Conservation (phyloP, 2,329 filamentous ascomycete genomes). For the Trichoderma asperellum region DNA sequence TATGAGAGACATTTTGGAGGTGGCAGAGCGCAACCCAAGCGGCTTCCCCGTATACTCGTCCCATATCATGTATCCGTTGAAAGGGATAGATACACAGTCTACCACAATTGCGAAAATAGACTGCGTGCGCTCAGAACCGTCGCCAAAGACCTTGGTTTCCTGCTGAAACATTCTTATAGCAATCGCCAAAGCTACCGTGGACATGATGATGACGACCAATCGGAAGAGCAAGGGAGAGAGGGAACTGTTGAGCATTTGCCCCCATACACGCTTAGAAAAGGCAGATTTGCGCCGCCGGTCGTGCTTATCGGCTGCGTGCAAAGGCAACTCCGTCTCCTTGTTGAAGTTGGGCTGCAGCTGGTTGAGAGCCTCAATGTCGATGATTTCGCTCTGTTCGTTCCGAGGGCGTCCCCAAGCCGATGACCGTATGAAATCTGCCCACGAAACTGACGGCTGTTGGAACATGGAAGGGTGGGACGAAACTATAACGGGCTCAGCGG, state of each 20-base stretch:
- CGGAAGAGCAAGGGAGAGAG: slow-evolving; percentile 86
- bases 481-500: slow-evolving; percentile 63
- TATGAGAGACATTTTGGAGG: slow-evolving; percentile 85
- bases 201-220: slow-evolving; percentile 80
- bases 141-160: slow-evolving; percentile 50
- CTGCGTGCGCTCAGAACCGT: slow-evolving; percentile 67
- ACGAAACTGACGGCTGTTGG: slow-evolving; percentile 50
- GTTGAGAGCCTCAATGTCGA: slow-evolving; percentile 51
- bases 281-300: slow-evolving; percentile 40
- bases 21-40: slow-evolving; percentile 79
- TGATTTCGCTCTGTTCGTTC: slow-evolving; percentile 53
- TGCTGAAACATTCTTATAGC: slow-evolving; percentile 73
- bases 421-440: slow-evolving; percentile 59
- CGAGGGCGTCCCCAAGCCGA: slow-evolving; percentile 55
- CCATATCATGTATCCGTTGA: slow-evolving; percentile 90
- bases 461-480: slow-evolving; percentile 50
- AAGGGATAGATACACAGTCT: slow-evolving; percentile 85
- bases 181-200: slow-evolving; percentile 77
- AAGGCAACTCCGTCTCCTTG: slow-evolving; percentile 41
- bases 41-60: slow-evolving; percentile 97
- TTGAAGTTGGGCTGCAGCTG: slow-evolving; percentile 55
- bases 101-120: slow-evolving; percentile 88
- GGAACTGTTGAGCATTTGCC: slow-evolving; percentile 74
- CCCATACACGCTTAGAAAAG: slow-evolving; percentile 63
- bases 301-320: slow-evolving; percentile 38